Percentiles rank a stretch among this genome's conserved stretches.
Conservation (phyloP, 2,329 filamentous ascomycete genomes). For the Emmonsiellopsis sp. region DNA sequence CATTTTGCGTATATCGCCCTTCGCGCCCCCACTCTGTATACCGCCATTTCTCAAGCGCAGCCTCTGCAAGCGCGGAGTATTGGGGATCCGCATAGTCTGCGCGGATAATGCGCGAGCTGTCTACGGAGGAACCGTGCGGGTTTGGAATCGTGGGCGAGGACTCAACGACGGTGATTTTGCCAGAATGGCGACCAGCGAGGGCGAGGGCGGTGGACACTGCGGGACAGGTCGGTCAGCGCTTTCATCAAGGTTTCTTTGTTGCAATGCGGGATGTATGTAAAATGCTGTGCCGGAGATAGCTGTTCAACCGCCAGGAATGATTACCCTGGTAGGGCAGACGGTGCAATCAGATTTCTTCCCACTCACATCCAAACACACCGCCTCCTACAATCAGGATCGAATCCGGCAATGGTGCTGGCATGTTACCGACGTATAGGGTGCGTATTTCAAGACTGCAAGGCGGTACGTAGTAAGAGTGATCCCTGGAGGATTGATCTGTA, state of each 20-base stretch:
- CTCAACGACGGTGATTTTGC: slow-evolving; percentile 50
- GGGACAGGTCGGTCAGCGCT: neutral
- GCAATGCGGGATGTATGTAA: too few species aligned
- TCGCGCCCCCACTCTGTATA: slow-evolving; percentile 34
- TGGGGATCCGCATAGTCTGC: slow-evolving; percentile 73
- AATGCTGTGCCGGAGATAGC: neutral
- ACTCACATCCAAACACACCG: slow-evolving; percentile 35
- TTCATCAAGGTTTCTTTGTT: neutral
- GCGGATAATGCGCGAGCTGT: slow-evolving; percentile 53
- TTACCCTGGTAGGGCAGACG: neutral
- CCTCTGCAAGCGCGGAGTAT: slow-evolving; percentile 64
- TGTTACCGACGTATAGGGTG: too few species aligned
- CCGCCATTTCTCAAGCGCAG: slow-evolving; percentile 61
- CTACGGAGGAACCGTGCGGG: slow-evolving; percentile 49
- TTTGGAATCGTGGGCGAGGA: slow-evolving; percentile 46
- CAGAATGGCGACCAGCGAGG: slow-evolving; percentile 50
- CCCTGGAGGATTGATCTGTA: too few species aligned
- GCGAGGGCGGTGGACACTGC: slow-evolving; percentile 57
- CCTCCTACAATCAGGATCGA: slow-evolving; percentile 34
- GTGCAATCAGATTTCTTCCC: neutral
- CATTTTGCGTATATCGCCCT: slow-evolving; percentile 35
- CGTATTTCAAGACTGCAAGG: too few species aligned
- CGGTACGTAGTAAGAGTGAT: too few species aligned
- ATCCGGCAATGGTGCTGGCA: slow-evolving; percentile 21
- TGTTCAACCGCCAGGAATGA: neutral